phyloP scores from a whole-genome alignment of 2,329 filamentous ascomycete species.

The Phaeosphaeria sp. region DNA sequence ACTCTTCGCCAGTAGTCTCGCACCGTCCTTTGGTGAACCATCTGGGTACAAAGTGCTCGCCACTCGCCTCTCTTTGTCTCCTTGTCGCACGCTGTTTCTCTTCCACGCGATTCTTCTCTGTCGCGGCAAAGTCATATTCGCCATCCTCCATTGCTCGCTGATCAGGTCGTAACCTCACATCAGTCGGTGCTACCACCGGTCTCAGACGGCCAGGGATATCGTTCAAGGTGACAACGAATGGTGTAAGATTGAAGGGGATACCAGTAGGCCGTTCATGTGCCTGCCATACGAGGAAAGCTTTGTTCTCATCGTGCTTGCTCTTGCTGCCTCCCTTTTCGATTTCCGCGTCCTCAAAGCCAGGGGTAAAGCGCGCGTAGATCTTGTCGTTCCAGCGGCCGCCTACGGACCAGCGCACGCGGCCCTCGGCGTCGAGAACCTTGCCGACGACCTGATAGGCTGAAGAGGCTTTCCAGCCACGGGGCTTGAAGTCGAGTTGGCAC shows the following conservation, averaged over 20 bases:
- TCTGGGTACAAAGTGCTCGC: conserved; percentile 81
- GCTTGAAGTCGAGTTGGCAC: conserved; percentile 91
- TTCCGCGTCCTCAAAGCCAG: conserved; percentile 82
- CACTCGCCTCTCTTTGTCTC: conserved; percentile 73
- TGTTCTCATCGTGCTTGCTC: conserved; percentile 66
- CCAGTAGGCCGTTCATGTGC: conserved; percentile 79
- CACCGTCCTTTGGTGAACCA: conserved; percentile 83
- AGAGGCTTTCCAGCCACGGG: conserved; percentile 92
- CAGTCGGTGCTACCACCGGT: conserved; percentile 84
- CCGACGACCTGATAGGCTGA: conserved; percentile 89
- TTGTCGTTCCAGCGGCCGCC: conserved; percentile 98
- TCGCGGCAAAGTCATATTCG: conserved; percentile 91
- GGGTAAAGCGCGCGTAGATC: conserved; percentile 90
- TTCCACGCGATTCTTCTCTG: conserved; percentile 93
- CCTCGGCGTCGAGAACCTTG: conserved; percentile 79
- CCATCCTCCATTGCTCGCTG: conserved; percentile 98
- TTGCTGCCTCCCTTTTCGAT: conserved; percentile 52
- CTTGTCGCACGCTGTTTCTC: conserved; percentile 85
- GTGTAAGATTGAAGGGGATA: conserved; percentile 96
- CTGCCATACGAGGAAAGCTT: conserved; percentile 93
- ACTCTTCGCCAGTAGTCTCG: conserved; percentile 83
- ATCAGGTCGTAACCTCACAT: conserved; percentile 90
- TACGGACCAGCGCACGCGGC: conserved; percentile 85
- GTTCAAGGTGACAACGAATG: conserved; percentile 94
- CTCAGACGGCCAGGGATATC: conserved; percentile 83